Base-by-base conservation (phyloP, 257 asterid species). In the Craterostigma plantagineum region DNA sequence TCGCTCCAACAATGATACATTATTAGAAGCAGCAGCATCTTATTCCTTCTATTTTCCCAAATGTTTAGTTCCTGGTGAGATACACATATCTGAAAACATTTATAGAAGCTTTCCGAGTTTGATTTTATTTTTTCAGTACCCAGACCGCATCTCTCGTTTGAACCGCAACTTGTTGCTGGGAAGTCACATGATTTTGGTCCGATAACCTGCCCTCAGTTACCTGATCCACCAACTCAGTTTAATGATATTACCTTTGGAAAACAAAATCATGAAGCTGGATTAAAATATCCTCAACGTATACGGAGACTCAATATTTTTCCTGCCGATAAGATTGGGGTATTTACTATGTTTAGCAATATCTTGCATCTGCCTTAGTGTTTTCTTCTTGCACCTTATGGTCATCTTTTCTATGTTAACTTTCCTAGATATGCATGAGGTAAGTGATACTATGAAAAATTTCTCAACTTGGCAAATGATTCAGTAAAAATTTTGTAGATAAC, bases 161-260 rank as follows among this genome's bases (percentile, higher is more conserved):
- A 90, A 69, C 81, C 95, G 8, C 95, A 83, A 60, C 85, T 90
- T 39, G 99, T 83, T 46, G 86, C 69, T 35, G 99, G 95, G 45
- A 90, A 75, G 62, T 69, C 94, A 44, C 94, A 79, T 69, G 99
- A 90, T 62, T 72, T 83, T 64, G 77, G 83, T 57, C 76, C 94
- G 41, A 47, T 90, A 39, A 77, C 54, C 65, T 83, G 95, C 60
- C 95, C 94, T 38, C 92, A 75, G 62, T 90, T 71, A 60, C 85
- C 93, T 52, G 72, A 58, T 59, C 72, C 82, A 51, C 77, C 76
- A 4, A 66, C 72, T 48, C 57, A 64, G n/a, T 59, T 57, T 42
- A 62, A 71, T 15, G 76, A 69, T 46, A 75, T 72, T 50, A 52
- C 85, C 40, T 60, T 51, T 50, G 93, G 91, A 36, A 79, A 70